A percentile compares a stretch with the other conserved stretches of the same genome.
These are phyloP conservation scores for Agaricus subrufescens DNA, from an alignment of 768 basidiomycete species.

Conservation along the genomic window DNA sequence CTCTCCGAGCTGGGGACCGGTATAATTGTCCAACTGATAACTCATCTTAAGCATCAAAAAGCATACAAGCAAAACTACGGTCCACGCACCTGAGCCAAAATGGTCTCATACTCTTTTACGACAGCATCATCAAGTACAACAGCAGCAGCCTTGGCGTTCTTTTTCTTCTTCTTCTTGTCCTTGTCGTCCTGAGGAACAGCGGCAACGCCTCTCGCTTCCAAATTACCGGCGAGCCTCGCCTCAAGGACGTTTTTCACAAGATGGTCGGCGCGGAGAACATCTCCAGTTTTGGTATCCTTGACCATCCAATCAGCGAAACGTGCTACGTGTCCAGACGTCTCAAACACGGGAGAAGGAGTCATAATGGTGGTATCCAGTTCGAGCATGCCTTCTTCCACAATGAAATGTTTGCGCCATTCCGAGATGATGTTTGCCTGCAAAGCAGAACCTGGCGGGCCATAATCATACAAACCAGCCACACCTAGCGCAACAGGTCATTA, in stretches of 20 bases:
- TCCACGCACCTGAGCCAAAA: constrained; percentile 81
- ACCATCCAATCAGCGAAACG: constrained; percentile 99
- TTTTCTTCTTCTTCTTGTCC: constrained; percentile 75
- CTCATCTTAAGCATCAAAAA: background rate
- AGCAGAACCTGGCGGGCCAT: constrained; percentile 93
- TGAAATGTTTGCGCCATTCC: constrained; percentile 97
- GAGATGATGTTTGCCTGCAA: constrained; percentile 95
- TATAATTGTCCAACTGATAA: constrained; percentile 85
- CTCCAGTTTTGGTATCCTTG: constrained; percentile 91
- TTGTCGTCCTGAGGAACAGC: constrained; percentile 53
- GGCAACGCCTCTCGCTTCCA: constrained; percentile 78
- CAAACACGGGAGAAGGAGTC: constrained; percentile 92
- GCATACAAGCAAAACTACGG: background rate
- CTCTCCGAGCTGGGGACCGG: constrained; percentile 83
- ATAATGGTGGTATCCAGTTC: constrained; percentile 98
- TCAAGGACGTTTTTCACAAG: constrained; percentile 91
- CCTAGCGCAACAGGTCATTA: constrained; percentile 40
- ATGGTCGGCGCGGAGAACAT: constrained; percentile 95
- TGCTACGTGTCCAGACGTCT: constrained; percentile 96
- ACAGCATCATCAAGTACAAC: constrained; percentile 71
- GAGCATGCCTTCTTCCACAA: constrained; percentile 97
- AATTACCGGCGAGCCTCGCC: constrained; percentile 84
- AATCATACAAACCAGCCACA: constrained; percentile 96
- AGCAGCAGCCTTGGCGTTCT: constrained; percentile 59
- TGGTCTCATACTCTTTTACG: constrained; percentile 72